Evolutionary conservation across 345 rosid genomes (phyloP), one percentile per base, ranked within the genome.

Genomic region (Anacardium occidentale): DNA sequence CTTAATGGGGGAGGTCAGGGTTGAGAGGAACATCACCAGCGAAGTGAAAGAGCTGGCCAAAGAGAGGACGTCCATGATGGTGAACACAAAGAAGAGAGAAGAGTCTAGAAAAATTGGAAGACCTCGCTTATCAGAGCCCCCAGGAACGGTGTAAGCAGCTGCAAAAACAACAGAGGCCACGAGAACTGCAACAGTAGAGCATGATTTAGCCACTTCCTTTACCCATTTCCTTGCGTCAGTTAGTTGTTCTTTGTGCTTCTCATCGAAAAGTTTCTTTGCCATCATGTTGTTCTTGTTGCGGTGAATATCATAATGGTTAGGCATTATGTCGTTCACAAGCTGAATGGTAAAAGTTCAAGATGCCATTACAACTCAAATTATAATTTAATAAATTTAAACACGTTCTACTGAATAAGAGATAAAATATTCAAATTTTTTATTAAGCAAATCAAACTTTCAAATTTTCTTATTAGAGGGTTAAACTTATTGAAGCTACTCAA

Each of bases 11-110:
- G 77, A 74, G 3, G 81, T 77, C 13, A 77, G 81, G 55, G 75
- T 22, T 0, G 79, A 81, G 0, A 81, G 81, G 51, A 81, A 81
- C 72, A 75, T 56, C 18, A 78, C 77, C 1, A 81, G 70, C 1
- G 84, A 77, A n/a, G 79, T 51, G 18, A 78, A 61, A 18, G 84
- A 81, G 74, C 61, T 53, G 1, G 73, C 72, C 0, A 81, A 48
- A 9, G 77, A 71, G 14, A 66, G 32, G 0, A 75, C 77, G 40
- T 75, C 79, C 75, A 56, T 64, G 7, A 75, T 55, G 0, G 79
- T 55, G 66, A 81, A 81, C n/a, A 78, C 20, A 15, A n/a, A 26
- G 60, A 63, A 81, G 10, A 68, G 70, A 13, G 79, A 68, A 10
- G 15, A 37, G 22, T 34, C 5, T 2, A 68, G 70, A 47, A 78